Evolutionary conservation across 805 yeast genomes (phyloP).

Genomic region (Zygotorulaspora danielsina): DNA sequence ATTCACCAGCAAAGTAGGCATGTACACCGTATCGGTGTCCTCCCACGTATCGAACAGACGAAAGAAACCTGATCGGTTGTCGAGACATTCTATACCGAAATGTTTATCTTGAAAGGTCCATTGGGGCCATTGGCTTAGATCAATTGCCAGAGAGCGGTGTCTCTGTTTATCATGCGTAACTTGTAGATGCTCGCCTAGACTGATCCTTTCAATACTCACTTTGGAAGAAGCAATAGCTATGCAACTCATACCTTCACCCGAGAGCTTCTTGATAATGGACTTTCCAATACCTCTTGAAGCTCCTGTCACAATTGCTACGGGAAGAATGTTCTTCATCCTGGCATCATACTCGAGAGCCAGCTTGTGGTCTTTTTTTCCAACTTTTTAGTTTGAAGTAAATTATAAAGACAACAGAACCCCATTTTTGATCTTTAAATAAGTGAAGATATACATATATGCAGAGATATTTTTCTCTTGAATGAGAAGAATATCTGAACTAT

Average conservation of each 20-base stretch:
- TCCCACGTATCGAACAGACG: constrained; percentile 12
- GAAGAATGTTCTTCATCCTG: constrained; percentile 8
- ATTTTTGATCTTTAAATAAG: constrained; percentile 12
- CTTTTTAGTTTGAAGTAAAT: too few species aligned
- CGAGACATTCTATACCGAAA: constrained; percentile 16
- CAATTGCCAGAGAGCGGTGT: constrained; percentile 28
- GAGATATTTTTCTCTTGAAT: constrained; percentile 10
- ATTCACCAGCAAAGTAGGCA: constrained; percentile 26
- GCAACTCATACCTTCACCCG: constrained; percentile 27
- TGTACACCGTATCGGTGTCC: constrained; percentile 11
- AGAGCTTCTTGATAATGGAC: constrained; percentile 30
- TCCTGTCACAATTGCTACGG: constrained; percentile 40
- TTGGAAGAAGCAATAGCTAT: constrained; percentile 26
- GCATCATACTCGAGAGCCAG: background rate
- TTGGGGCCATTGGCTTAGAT: constrained; percentile 30
- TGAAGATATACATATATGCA: constrained; percentile 22
- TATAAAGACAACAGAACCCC: constrained; percentile 7
- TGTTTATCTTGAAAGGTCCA: constrained; percentile 17
- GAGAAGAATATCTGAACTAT: constrained; percentile 1
- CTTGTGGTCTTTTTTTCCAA: background rate
- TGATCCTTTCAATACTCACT: constrained; percentile 12
- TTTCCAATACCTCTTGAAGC: constrained; percentile 44
- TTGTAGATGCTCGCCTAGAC: constrained; percentile 12
- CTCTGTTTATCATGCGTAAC: constrained; percentile 16
- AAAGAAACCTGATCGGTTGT: background rate